These are phyloP conservation scores for Suhomyces yuchorum DNA, from an alignment of 1,139 yeast species.

Conservation along the genomic window DNA sequence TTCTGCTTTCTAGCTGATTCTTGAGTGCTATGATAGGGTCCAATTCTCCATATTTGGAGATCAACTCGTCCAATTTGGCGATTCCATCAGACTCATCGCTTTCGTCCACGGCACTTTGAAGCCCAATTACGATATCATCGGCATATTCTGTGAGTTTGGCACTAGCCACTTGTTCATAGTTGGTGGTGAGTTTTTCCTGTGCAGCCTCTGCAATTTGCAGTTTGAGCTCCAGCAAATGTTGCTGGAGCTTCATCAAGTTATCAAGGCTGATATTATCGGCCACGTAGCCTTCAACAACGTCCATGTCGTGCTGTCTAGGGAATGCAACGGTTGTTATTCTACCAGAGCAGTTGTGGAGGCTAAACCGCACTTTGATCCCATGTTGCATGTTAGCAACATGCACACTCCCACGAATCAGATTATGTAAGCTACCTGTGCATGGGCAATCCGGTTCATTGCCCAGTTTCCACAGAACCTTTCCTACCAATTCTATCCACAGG, in stretches of 20 bases:
- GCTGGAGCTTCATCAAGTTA: slow-evolving; percentile 25
- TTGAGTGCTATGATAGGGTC: slow-evolving; percentile 19
- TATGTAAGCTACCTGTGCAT: no score
- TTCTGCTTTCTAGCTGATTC: slow-evolving; percentile 9
- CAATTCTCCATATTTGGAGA: slow-evolving; percentile 17
- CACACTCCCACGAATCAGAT: no score
- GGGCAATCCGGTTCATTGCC: no score
- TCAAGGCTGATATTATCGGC: slow-evolving; percentile 28
- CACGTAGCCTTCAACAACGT: slow-evolving; percentile 31
- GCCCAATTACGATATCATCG: slow-evolving; percentile 9
- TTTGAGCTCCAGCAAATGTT: slow-evolving; percentile 14
- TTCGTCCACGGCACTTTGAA: slow-evolving; percentile 7
- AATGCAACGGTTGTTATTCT: background rate
- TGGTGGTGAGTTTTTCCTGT: slow-evolving; percentile 9
- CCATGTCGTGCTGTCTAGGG: background rate
- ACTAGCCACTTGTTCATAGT: slow-evolving; percentile 1
- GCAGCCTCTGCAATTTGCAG: slow-evolving; percentile 17
- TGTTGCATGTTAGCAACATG: no score
- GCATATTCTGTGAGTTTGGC: background rate
- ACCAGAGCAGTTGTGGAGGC: no score
- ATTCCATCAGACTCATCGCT: slow-evolving; percentile 9
- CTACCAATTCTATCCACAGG: background rate
- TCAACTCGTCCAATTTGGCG: slow-evolving; percentile 13
- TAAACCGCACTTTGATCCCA: background rate
- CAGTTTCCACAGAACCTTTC: no score